phyloP scores from a whole-genome alignment of 495 filamentous ascomycete genomes.

The Daldinia vernicosa region DNA sequence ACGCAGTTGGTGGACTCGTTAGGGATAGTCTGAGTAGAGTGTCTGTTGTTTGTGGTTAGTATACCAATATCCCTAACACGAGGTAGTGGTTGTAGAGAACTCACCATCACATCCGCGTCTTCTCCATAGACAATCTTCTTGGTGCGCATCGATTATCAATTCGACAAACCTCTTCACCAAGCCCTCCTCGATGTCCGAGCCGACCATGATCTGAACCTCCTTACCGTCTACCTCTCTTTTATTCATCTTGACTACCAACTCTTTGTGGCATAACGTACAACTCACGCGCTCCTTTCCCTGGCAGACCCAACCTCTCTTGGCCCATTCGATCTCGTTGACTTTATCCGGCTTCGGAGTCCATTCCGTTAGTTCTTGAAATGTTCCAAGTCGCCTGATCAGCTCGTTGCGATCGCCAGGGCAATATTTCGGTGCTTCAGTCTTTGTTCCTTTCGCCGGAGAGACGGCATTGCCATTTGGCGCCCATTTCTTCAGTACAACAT shows the following conservation, averaged over 20 bases:
- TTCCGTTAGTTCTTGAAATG: slow-evolving; percentile 87
- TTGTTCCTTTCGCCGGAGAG: slow-evolving; percentile 29
- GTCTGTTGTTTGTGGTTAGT: slow-evolving; percentile 50
- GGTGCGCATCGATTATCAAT: slow-evolving; percentile 77
- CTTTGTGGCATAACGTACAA: slow-evolving; percentile 82
- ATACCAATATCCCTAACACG: slow-evolving; percentile 58
- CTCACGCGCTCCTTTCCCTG: slow-evolving; percentile 80
- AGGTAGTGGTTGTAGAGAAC: slow-evolving; percentile 22
- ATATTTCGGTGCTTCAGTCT: slow-evolving; percentile 65
- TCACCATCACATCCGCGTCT: slow-evolving; percentile 84
- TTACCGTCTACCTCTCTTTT: slow-evolving; percentile 71
- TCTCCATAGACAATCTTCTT: slow-evolving; percentile 87
- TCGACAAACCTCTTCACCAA: slow-evolving; percentile 81
- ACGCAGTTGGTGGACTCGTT: slow-evolving; percentile 64
- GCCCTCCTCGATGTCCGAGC: slow-evolving; percentile 65
- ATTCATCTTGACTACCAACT: slow-evolving; percentile 83
- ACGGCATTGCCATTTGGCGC: slow-evolving; percentile 22
- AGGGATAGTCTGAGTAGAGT: slow-evolving; percentile 61
- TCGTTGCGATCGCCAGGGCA: slow-evolving; percentile 83
- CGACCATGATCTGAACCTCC: slow-evolving; percentile 61
- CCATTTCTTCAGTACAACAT: slow-evolving; percentile 56
- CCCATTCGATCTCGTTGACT: slow-evolving; percentile 94
- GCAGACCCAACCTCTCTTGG: slow-evolving; percentile 92
- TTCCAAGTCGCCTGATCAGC: slow-evolving; percentile 83
- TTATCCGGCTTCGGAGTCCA: slow-evolving; percentile 84